Percentiles rank a stretch among this genome's conserved stretches.
These are phyloP conservation scores for Dictyostelium discoideum DNA, from an alignment of 78 protist species.

Conservation along the genomic window dicty_2.7 NC_007088.5:3793001-3793500, in stretches of 20 bases:
- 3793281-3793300: background rate
- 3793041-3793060: slow-evolving; percentile 30
- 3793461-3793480: slow-evolving; percentile 8
- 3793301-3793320: slow-evolving; percentile 1
- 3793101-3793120: background rate
- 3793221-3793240: background rate
- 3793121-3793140: background rate
- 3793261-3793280: background rate
- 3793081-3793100: slow-evolving; percentile 45
- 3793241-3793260: background rate
- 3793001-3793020: slow-evolving; percentile 36
- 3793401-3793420: no score
- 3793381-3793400: background rate
- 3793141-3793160: background rate
- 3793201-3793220: background rate
- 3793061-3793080: slow-evolving; percentile 63
- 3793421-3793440: background rate
- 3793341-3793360: background rate
- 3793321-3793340: slow-evolving; percentile 68
- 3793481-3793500: background rate
- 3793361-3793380: background rate
- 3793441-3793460: background rate
- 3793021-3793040: slow-evolving; percentile 19
- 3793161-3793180: background rate
- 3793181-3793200: background rate